phyloP scores from a whole-genome alignment of 2,329 filamentous ascomycete species.

The Metarhizium anisopliae region DNA sequence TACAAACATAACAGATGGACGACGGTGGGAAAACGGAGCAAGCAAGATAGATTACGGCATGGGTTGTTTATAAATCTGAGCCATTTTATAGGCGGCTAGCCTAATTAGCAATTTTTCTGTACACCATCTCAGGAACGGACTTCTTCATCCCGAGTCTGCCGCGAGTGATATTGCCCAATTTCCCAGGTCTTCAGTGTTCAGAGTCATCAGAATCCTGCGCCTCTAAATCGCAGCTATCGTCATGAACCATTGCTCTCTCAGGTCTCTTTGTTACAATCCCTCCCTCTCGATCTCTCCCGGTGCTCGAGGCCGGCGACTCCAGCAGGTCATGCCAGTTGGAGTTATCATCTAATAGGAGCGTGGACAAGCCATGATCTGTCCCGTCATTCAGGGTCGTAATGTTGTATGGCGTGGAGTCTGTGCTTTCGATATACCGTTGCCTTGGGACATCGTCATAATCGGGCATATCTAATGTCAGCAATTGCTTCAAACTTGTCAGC shows the following conservation, averaged over 20 bases:
- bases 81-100: background rate
- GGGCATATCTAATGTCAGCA: background rate
- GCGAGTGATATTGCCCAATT: background rate
- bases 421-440: background rate
- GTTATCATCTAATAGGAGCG: background rate
- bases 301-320: slow-evolving; percentile 14
- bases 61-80: background rate
- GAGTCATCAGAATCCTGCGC: slow-evolving; percentile 9
- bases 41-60: slow-evolving; percentile 10
- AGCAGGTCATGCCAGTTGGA: slow-evolving; percentile 5
- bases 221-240: slow-evolving; percentile 9
- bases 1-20: slow-evolving; percentile 17
- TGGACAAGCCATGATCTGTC: background rate
- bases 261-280: slow-evolving; percentile 9
- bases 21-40: slow-evolving; percentile 8
- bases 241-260: slow-evolving; percentile 4
- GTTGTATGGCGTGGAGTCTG: background rate
- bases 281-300: slow-evolving; percentile 13
- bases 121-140: background rate
- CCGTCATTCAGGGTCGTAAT: background rate
- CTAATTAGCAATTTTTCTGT: background rate
- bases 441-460: background rate
- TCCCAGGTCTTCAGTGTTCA: background rate
- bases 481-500: slow-evolving; percentile 11
- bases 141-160: background rate